A percentile compares a stretch with the other conserved stretches of the same genome.
Evolutionary conservation across 2,329 filamentous ascomycete species (phyloP).

Genomic region (Diaporthe ampelina): DNA sequence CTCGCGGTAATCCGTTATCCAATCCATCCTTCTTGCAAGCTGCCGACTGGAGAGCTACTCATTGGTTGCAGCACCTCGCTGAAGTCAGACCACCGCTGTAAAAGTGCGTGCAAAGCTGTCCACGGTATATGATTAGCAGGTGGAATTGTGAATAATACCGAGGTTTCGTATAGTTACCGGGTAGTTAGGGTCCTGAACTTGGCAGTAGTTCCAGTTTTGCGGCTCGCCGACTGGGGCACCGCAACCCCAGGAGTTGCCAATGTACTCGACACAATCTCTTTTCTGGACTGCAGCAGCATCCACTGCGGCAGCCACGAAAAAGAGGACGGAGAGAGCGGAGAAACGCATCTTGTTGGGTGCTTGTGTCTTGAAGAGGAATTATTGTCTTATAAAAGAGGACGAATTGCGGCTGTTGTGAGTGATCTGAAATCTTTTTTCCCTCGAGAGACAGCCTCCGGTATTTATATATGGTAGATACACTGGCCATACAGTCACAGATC

Average conservation of each 20-base stretch:
- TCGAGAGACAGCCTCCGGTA: neutral
- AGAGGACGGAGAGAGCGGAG: neutral
- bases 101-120: neutral
- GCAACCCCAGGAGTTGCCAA: constrained; percentile 13
- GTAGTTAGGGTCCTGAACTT: neutral
- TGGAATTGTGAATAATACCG: too few relatives aligned
- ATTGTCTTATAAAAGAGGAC: neutral
- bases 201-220: constrained; percentile 15
- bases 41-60: neutral
- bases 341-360: neutral
- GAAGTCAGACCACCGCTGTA: neutral
- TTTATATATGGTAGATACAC: neutral
- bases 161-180: neutral
- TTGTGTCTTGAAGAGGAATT: neutral
- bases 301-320: neutral
- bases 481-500: neutral
- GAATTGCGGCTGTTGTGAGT: neutral
- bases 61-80: neutral
- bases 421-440: neutral
- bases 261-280: constrained; percentile 7
- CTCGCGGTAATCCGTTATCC: neutral
- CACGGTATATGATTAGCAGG: neutral
- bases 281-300: constrained; percentile 4
- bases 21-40: neutral
- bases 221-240: neutral